Evolutionary conservation across 805 yeast species (phyloP).

Genomic region (Kodamaea hsintzibuensis): DNA sequence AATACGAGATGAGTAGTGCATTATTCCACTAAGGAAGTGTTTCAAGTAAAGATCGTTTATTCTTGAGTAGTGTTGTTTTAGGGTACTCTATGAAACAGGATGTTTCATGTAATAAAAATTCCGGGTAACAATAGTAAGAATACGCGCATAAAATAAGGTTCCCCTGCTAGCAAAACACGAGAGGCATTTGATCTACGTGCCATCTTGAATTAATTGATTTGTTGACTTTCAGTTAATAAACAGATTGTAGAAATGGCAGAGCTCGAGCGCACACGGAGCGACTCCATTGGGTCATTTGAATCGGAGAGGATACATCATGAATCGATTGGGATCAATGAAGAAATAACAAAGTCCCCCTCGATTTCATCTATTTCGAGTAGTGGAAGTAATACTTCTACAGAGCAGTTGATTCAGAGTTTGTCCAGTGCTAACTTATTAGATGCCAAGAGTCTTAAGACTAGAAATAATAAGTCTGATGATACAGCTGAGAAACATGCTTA

Average conservation of each 20-base stretch:
- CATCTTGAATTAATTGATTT: not conserved
- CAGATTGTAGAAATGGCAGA: not conserved
- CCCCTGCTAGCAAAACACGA: not conserved
- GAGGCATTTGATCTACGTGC: not conserved
- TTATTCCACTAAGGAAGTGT: not conserved
- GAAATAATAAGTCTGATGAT: not conserved
- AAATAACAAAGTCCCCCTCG: conserved; percentile 15
- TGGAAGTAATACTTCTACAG: conserved; percentile 24
- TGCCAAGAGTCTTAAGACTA: not conserved
- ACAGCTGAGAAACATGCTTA: not conserved
- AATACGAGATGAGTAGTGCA: too few relatives aligned
- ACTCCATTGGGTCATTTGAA: not conserved
- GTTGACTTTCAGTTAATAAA: not conserved
- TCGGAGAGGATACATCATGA: not conserved
- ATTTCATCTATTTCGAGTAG: conserved; percentile 26
- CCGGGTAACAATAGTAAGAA: conserved; percentile 1
- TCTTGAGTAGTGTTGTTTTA: not conserved
- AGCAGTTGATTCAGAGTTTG: conserved; percentile 21
- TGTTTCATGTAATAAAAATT: not conserved
- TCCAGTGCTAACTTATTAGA: conserved; percentile 14
- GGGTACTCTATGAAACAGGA: not conserved
- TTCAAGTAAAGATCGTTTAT: not conserved
- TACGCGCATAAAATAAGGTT: not conserved
- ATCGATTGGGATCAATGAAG: not conserved
- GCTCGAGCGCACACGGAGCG: not conserved